Evolutionary conservation across 495 filamentous ascomycete genomes (phyloP).

Genomic region (Penicillium egyptiacum): DNA sequence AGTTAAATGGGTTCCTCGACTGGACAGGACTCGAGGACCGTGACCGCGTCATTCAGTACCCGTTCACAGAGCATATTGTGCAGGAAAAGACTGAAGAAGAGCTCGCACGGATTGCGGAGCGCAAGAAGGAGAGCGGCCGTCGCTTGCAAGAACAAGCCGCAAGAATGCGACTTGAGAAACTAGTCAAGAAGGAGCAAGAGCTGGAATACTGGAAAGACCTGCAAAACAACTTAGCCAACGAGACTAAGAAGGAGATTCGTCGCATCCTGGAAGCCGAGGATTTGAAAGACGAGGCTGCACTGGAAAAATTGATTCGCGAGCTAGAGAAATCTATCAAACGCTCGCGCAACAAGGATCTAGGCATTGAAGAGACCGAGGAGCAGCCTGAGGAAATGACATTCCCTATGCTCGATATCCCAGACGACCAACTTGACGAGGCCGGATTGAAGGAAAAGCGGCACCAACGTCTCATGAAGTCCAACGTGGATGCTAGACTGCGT

Average conservation of each 20-base stretch:
- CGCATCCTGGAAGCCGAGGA: constrained; percentile 86
- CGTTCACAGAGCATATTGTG: constrained; percentile 85
- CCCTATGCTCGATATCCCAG: constrained; percentile 82
- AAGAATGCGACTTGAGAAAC: constrained; percentile 90
- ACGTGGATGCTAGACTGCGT: constrained; percentile 85
- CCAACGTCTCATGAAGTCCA: constrained; percentile 88
- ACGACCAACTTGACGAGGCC: constrained; percentile 91
- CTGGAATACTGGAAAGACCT: constrained; percentile 89
- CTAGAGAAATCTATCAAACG: constrained; percentile 85
- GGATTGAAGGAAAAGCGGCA: constrained; percentile 85
- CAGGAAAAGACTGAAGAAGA: constrained; percentile 92
- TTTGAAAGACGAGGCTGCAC: constrained; percentile 79
- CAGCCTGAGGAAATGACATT: constrained; percentile 76
- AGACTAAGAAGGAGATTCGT: constrained; percentile 85
- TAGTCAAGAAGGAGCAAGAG: constrained; percentile 94
- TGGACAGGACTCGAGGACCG: constrained; percentile 87
- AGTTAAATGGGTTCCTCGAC: constrained; percentile 72
- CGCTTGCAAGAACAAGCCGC: constrained; percentile 93
- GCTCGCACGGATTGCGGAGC: constrained; percentile 80
- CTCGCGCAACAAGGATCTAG: constrained; percentile 88
- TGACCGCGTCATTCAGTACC: constrained; percentile 86
- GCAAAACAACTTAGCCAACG: constrained; percentile 61
- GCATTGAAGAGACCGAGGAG: constrained; percentile 75
- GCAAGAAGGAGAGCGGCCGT: constrained; percentile 88
- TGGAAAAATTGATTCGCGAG: constrained; percentile 80